These are phyloP conservation scores for Kodamaea arcana DNA, from an alignment of 1,139 yeast genomes.

Conservation along the genomic window DNA sequence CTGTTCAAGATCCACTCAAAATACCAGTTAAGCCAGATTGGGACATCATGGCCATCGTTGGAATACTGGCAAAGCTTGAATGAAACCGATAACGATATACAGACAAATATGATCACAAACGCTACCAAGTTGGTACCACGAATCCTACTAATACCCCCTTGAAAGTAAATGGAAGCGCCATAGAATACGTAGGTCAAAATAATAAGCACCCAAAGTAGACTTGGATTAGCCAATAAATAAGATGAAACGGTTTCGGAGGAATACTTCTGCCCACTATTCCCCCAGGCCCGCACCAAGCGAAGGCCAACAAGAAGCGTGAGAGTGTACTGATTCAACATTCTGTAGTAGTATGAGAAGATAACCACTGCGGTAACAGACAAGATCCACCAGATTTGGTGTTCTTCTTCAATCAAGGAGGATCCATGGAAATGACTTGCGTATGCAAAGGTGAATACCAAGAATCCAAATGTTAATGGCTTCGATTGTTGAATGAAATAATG, in stretches of 20 bases:
- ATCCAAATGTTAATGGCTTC: conserved; percentile 17
- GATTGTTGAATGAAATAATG: conserved; percentile 14
- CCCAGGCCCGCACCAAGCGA: conserved; percentile 78
- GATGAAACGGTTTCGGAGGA: conserved; percentile 43
- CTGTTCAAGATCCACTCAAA: conserved; percentile 30
- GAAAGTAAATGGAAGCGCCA: conserved; percentile 22
- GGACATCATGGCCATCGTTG: conserved; percentile 52
- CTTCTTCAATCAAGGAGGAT: conserved; percentile 93
- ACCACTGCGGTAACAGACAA: conserved; percentile 33
- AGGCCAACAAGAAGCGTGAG: conserved; percentile 36
- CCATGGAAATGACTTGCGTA: conserved; percentile 72
- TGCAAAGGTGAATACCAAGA: conserved; percentile 31
- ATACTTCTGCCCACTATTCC: conserved; percentile 83
- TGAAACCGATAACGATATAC: conserved; percentile 39
- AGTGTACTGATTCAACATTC: conserved; percentile 3
- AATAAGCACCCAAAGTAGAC: conserved; percentile 48
- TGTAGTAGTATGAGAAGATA: conserved; percentile 12
- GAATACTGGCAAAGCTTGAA: conserved; percentile 58
- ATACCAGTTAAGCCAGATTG: conserved; percentile 29
- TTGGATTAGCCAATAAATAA: conserved; percentile 34
- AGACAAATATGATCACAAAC: conserved; percentile 38
- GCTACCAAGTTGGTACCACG: conserved; percentile 24
- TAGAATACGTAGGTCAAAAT: conserved; percentile 33
- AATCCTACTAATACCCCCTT: conserved; percentile 22
- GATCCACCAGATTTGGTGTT: conserved; percentile 96